Evolutionary conservation across 176 grass and related monocot genomes (phyloP).

Genomic region (Eleusine indica): DNA sequence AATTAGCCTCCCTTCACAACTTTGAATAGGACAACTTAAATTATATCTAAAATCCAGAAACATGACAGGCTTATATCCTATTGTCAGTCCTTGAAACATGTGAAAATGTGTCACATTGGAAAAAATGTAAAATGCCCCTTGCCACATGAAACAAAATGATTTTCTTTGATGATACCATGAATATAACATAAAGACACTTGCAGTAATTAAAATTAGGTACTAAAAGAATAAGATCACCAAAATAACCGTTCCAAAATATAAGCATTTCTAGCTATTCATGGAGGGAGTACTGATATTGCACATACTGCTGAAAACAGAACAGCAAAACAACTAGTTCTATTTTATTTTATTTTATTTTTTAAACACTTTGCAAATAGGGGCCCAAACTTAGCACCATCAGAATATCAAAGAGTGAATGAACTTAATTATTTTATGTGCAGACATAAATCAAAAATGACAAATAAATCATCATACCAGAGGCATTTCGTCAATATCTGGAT

Average conservation of each 20-base stretch:
- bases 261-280: too few species aligned
- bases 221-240: not conserved
- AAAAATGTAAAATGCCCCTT: not conserved
- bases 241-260: not conserved
- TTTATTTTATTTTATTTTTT: too few species aligned
- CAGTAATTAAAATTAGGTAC: not conserved
- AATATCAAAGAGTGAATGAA: slow-evolving; percentile 16
- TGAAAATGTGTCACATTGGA: not conserved
- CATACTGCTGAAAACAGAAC: not conserved
- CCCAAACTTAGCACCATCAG: not conserved
- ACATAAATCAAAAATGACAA: not conserved
- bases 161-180: not conserved
- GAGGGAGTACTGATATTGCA: not conserved
- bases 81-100: not conserved
- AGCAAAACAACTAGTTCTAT: slow-evolving; percentile 4
- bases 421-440: not conserved
- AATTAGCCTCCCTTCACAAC: not conserved
- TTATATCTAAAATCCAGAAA: not conserved
- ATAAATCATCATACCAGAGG: slow-evolving; percentile 70
- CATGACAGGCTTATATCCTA: not conserved
- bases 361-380: slow-evolving; percentile 4
- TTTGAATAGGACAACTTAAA: not conserved
- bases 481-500: slow-evolving; percentile 94
- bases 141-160: slow-evolving; percentile 4
- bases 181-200: slow-evolving; percentile 1